Base-by-base conservation (phyloP, 805 yeast species). In the Yamadazyma ubonensis region DNA sequence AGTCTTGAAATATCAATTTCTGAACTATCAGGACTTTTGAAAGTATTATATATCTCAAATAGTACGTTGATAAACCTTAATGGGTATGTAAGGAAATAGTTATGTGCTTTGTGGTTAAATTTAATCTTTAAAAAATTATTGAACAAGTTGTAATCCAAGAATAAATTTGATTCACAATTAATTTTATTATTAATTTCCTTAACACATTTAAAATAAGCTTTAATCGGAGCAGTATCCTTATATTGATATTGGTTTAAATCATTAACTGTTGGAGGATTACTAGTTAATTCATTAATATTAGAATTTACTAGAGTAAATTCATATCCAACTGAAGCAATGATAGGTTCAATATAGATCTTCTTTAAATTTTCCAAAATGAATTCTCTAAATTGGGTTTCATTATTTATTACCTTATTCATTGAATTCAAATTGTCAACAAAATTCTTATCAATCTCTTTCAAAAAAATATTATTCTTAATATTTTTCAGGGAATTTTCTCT, bases 321-420 rank as follows among this genome's bases (percentile, higher is more conserved):
- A 42, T 57, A 46, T 19, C 58, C 58, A 40, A 58, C 49, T 36
- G 59, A 51, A 18, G 71, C 73, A 38, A 68, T 52, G 34, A 67
- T 55, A 6, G 71, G 72, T 34, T 68, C 71, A 12, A 67, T 47
- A 46, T 58, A 69, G 33, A 66, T 59, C 39, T 59, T 58, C 31
- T 54, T 56, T 42, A 69, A 56, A 42, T 61, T 57, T 33, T 56
- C 64, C 48, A 64, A 51, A 29, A 69, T 48, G 37, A 58, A 53
- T 31, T 58, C 57, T 21, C 71, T 59, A 46, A 61, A 58, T 48
- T 65, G 69, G 30, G 56, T 53, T 43, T 67, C 73, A 35, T 52
- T 52, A 35, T 42, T 46, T 35, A 57, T 51, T 27, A 46, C 47
- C 22, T 53, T 47, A 38, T 50, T 48, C 23, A 50, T 52, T 32